Evolutionary conservation across 768 basidiomycete species (phyloP).

Genomic region (Agrocybe praecox): DNA sequence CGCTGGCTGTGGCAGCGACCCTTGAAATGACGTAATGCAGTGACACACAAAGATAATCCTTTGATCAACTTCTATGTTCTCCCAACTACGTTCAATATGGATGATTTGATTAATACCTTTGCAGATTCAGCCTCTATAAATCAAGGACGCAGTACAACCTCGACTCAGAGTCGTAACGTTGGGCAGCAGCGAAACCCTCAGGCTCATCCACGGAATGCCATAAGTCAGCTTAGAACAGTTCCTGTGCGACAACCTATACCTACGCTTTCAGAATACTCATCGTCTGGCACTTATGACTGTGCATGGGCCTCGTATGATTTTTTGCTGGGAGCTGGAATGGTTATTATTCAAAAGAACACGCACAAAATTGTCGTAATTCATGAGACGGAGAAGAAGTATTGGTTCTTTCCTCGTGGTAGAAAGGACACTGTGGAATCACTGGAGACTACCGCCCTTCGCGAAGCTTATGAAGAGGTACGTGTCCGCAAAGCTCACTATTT

Average conservation of each 20-base stretch:
- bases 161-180: neutral
- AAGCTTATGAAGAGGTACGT: constrained; percentile 69
- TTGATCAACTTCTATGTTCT: too few species aligned
- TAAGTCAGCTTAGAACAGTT: too few species aligned
- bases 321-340: constrained; percentile 62
- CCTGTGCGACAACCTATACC: neutral
- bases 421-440: constrained; percentile 69
- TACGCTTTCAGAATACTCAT: constrained; percentile 40
- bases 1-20: too few species aligned
- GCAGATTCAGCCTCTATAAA: neutral
- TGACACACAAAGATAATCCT: neutral
- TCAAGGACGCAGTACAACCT: neutral
- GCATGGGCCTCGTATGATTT: constrained; percentile 54
- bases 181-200: neutral
- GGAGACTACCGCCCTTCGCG: constrained; percentile 59
- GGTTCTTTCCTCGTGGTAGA: constrained; percentile 65
- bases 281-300: constrained; percentile 42
- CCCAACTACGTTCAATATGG: neutral
- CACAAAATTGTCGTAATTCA: constrained; percentile 54
- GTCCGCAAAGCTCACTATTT: neutral
- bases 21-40: neutral
- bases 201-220: too few species aligned
- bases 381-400: constrained; percentile 38
- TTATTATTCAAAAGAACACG: constrained; percentile 61
- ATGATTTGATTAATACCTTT: neutral